Conservation (phyloP, 2,329 filamentous ascomycete species). For the Fusarium hainanense region DNA sequence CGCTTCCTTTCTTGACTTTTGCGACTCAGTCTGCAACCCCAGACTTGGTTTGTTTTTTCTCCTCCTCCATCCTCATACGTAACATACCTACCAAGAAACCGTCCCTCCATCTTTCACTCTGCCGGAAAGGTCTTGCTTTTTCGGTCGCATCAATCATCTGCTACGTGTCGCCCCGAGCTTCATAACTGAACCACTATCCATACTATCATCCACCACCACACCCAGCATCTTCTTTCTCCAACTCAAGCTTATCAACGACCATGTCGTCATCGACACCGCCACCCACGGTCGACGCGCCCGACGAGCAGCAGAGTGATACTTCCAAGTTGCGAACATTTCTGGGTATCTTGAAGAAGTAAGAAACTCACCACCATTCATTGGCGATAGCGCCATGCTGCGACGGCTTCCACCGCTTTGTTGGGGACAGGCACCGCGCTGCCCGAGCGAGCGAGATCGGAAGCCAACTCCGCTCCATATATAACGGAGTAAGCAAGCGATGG, state of each 20-base stretch:
- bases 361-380: constrained; percentile 24
- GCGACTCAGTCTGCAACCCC: constrained; percentile 42
- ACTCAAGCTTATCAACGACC: constrained; percentile 37
- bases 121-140: neutral
- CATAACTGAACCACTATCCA: constrained; percentile 8
- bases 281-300: constrained; percentile 50
- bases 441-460: constrained; percentile 34
- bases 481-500: constrained; percentile 29
- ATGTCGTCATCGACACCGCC: constrained; percentile 55
- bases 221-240: constrained; percentile 19
- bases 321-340: constrained; percentile 92
- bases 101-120: neutral
- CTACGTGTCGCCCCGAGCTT: neutral
- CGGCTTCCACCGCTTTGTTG: constrained; percentile 25
- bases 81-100: neutral
- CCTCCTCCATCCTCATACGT: constrained; percentile 2
- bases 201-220: constrained; percentile 1
- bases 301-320: constrained; percentile 74
- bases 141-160: constrained; percentile 2
- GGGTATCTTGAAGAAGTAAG: constrained; percentile 87
- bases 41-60: constrained; percentile 22
- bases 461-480: constrained; percentile 16
- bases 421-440: constrained; percentile 2
- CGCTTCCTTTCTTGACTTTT: constrained; percentile 42
- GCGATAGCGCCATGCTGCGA: constrained; percentile 21